Percentiles rank a stretch among this genome's conserved stretches.
Evolutionary conservation across 31 red algal species (phyloP).

Genomic region (Asparagopsis taxiformis): DNA sequence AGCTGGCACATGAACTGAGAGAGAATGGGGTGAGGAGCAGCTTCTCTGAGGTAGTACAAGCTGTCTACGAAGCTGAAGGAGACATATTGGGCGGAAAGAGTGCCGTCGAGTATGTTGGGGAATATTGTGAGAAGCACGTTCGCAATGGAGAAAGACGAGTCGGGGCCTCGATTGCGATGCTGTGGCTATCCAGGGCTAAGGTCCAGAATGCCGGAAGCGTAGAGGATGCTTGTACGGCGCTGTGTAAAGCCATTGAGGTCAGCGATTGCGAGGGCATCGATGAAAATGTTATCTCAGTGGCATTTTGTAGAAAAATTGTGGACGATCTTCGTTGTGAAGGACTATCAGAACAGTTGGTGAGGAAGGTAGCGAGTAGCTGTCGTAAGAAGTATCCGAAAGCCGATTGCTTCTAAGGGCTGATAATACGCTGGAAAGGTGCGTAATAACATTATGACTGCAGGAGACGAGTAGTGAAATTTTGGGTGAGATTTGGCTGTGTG

Average conservation of each 20-base stretch:
- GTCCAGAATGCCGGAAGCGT: constrained; percentile 18
- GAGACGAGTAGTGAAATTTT: background rate
- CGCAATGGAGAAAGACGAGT: constrained; percentile 42
- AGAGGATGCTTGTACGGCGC: constrained; percentile 14
- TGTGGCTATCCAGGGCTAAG: constrained; percentile 40
- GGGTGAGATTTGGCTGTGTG: background rate
- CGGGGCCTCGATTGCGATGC: constrained; percentile 15
- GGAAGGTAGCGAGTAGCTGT: background rate
- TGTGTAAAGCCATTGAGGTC: constrained; percentile 29
- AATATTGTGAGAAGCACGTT: constrained; percentile 30
- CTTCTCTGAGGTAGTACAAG: constrained; percentile 39
- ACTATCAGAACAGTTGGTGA: constrained; percentile 21
- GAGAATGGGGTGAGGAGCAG: background rate
- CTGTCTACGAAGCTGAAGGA: constrained; percentile 49
- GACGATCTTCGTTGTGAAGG: constrained; percentile 31
- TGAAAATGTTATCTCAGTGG: background rate
- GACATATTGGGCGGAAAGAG: constrained; percentile 30
- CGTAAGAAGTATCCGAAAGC: constrained; percentile 13
- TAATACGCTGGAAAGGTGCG: no score
- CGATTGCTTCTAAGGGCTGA: constrained; percentile 11
- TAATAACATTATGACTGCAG: no score
- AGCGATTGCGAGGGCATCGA: constrained; percentile 34
- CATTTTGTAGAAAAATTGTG: constrained; percentile 23
- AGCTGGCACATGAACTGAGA: constrained; percentile 16
- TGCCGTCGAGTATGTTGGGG: constrained; percentile 17